phyloP scores from a whole-genome alignment of 345 rosid species.

The Fremontodendron californicum region DNA sequence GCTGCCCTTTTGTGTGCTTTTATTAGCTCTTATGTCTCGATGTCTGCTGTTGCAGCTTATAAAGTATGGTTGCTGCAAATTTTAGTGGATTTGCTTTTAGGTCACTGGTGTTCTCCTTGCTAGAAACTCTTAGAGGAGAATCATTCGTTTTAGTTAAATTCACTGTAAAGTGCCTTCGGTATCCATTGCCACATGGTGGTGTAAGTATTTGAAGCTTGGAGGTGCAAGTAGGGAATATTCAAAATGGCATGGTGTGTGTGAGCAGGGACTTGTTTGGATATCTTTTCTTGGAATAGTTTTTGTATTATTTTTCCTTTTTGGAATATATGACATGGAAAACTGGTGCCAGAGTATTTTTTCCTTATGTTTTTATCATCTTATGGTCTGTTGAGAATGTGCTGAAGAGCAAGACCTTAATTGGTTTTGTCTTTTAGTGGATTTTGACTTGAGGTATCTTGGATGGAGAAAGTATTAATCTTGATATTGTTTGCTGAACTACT shows the following conservation, averaged over 20 bases:
- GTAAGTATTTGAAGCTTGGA: neutral
- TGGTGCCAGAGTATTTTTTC: neutral
- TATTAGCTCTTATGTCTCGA: neutral
- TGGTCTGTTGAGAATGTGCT: neutral
- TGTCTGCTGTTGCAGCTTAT: neutral
- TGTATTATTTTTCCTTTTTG: neutral
- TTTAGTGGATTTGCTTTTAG: neutral
- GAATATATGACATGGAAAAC: neutral
- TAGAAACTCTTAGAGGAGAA: neutral
- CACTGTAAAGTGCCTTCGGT: neutral
- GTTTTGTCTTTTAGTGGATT: neutral
- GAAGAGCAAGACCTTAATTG: neutral
- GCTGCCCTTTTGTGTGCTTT: neutral
- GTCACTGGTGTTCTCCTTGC: neutral
- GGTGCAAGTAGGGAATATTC: neutral
- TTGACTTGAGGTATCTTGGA: slow-evolving; percentile 1
- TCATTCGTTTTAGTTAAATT: neutral
- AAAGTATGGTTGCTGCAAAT: neutral
- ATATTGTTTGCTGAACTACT: neutral
- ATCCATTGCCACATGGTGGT: neutral
- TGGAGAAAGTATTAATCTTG: neutral
- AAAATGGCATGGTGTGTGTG: neutral
- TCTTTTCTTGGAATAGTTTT: neutral
- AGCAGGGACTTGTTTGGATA: neutral
- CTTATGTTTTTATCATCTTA: neutral